Evolutionary conservation across 768 basidiomycete species (phyloP).

Genomic region (Boletus coccyginus): DNA sequence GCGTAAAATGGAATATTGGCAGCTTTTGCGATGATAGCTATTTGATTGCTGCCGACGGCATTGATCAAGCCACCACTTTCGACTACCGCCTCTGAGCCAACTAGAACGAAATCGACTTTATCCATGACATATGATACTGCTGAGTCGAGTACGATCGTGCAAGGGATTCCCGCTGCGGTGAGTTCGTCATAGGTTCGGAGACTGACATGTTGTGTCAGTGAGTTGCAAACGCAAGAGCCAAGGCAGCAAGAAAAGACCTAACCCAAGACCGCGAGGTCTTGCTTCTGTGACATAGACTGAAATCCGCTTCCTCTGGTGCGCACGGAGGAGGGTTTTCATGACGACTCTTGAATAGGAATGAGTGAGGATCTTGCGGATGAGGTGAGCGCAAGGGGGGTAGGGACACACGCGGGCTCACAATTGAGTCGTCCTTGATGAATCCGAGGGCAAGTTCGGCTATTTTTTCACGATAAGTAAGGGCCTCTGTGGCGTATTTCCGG

Average conservation of each 20-base stretch:
- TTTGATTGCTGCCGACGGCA: constrained; percentile 93
- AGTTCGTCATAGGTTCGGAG: constrained; percentile 89
- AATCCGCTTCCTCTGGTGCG: constrained; percentile 89
- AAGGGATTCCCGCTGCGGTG: constrained; percentile 87
- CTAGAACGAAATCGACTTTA: constrained; percentile 90
- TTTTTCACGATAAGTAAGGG: constrained; percentile 81
- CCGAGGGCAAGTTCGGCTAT: constrained; percentile 87
- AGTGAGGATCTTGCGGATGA: constrained; percentile 73
- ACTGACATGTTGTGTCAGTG: constrained; percentile 39
- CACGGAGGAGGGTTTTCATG: constrained; percentile 85
- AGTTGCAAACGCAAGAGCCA: constrained; percentile 2
- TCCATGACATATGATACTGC: constrained; percentile 98
- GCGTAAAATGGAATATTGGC: constrained; percentile 96
- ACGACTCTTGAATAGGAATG: constrained; percentile 98
- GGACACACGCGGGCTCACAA: constrained; percentile 46
- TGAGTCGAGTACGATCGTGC: constrained; percentile 92
- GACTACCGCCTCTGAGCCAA: constrained; percentile 97
- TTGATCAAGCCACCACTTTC: constrained; percentile 93
- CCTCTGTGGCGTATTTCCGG: constrained; percentile 70
- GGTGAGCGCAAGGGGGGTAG: constrained; percentile 14
- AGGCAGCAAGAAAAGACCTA: constrained; percentile 28
- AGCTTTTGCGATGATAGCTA: constrained; percentile 93
- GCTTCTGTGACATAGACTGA: constrained; percentile 98
- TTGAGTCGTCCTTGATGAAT: constrained; percentile 94
- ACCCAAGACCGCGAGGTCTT: constrained; percentile 86